Base-by-base conservation (phyloP, 352 stramenopile genomes). In the Pythium myriotylum region DNA sequence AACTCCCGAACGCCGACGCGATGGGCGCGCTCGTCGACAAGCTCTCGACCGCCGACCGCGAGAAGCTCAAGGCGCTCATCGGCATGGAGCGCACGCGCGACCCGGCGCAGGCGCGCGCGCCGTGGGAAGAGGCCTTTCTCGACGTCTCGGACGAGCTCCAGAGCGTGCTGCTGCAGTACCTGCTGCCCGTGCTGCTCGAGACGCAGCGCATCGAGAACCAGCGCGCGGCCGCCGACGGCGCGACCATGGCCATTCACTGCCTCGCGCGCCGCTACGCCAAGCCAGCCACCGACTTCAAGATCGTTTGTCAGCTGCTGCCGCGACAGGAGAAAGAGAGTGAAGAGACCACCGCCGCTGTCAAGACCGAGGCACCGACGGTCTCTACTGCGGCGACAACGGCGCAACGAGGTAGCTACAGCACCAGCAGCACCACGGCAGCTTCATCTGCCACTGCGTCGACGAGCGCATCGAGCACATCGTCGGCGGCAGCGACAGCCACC, bases 231-330 rank as follows among this genome's bases (percentile, higher is more conserved):
- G 22, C n/a, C 14, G 24, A 40, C 35, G 27, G 43, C 23, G 48
- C 4, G 45, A 48, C 19, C 0, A 53, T 57, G 59, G 59, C 24
- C 49, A 70, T 88, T 45, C 72, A 79, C 54, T 88, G 78, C 59
- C 81, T 82, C 41, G 76, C 72, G 52, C 79, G 79, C 41, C 82
- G 67, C 32, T 91, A 88, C 60, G 57, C 43, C 33, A 88, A 88
- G 48, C 73, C 77, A 43, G 78, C 77, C 5, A 86, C 84, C 66
- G 81, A 91, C 40, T 77, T 88, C n/a, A 62, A 69, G 32, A 77
- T 91, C n/a, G 54, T 72, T 12, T 78, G 64, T 41, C 42, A 40
- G 5, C 55, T 23, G 16, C 45, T 37, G 17, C 39, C 40, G 1
- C 23, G 17, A 42, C 49, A 37, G 23, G 52, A 27, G 13, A 20